Conservation (phyloP, 2,329 filamentous ascomycete species). For the Xylaria sp. region DNA sequence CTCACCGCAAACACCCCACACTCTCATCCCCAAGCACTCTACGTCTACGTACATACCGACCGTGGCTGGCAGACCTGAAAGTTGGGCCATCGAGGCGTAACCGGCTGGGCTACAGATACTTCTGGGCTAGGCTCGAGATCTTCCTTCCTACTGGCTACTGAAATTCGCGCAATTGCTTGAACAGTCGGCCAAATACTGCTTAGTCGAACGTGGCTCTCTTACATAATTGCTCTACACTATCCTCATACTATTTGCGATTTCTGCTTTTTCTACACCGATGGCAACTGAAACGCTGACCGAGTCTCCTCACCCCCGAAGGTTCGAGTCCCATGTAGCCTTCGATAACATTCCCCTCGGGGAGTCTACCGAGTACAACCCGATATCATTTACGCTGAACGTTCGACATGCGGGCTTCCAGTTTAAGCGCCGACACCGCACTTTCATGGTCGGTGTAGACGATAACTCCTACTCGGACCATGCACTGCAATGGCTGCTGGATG, state of each 20-base stretch:
- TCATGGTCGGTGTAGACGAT: slow-evolving; percentile 88
- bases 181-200: background rate
- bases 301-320: slow-evolving; percentile 48
- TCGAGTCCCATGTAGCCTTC: slow-evolving; percentile 62
- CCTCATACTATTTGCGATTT: slow-evolving; percentile 6
- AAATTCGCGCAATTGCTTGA: slow-evolving; percentile 21
- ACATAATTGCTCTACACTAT: slow-evolving; percentile 11
- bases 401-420: slow-evolving; percentile 86
- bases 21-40: slow-evolving; percentile 3
- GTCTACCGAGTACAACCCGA: slow-evolving; percentile 60
- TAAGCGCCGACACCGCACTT: slow-evolving; percentile 79
- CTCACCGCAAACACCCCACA: slow-evolving; percentile 10
- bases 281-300: slow-evolving; percentile 39
- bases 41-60: slow-evolving; percentile 6
- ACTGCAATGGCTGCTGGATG: slow-evolving; percentile 87
- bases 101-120: slow-evolving; percentile 22
- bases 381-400: slow-evolving; percentile 79
- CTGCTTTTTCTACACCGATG: slow-evolving; percentile 28
- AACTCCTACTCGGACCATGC: slow-evolving; percentile 92
- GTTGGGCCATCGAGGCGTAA: slow-evolving; percentile 18
- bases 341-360: slow-evolving; percentile 63
- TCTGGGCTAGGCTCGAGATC: slow-evolving; percentile 11
- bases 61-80: slow-evolving; percentile 12
- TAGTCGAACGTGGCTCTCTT: slow-evolving; percentile 10
- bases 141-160: slow-evolving; percentile 1